These are phyloP conservation scores for Papiliotrema fonsecae DNA, from an alignment of 1,284 basidiomycete genomes.

Conservation along the genomic window DNA sequence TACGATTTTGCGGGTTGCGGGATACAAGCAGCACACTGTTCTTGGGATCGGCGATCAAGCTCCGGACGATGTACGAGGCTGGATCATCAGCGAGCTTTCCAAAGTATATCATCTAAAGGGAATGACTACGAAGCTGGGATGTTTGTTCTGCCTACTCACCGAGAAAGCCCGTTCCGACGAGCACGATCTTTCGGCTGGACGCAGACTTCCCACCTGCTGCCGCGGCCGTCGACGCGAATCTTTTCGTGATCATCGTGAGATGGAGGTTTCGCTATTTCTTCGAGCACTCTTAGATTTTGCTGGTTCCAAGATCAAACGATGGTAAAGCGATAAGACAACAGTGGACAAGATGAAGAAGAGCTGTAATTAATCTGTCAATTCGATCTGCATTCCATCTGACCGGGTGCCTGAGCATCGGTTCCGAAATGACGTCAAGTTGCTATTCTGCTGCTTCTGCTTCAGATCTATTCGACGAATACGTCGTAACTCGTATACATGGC, in stretches of 20 bases:
- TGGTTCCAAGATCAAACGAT: too few species aligned
- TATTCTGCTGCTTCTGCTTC: too few species aligned
- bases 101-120: neutral
- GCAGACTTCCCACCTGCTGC: neutral
- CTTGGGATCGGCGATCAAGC: slow-evolving; percentile 45
- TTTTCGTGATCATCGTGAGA: slow-evolving; percentile 11
- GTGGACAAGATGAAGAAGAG: too few species aligned
- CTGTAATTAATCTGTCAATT: too few species aligned
- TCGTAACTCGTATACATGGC: too few species aligned
- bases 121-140: neutral
- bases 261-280: neutral
- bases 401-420: too few species aligned
- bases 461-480: too few species aligned
- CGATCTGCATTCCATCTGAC: too few species aligned
- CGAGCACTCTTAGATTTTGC: too few species aligned
- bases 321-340: too few species aligned
- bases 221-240: slow-evolving; percentile 16
- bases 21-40: slow-evolving; percentile 56
- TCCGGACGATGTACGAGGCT: slow-evolving; percentile 59
- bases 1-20: slow-evolving; percentile 51
- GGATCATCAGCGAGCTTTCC: neutral
- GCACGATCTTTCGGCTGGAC: slow-evolving; percentile 53
- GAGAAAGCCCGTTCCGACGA: slow-evolving; percentile 64
- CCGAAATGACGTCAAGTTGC: too few species aligned
- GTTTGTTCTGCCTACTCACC: slow-evolving; percentile 44